A percentile compares a stretch with the other conserved stretches of the same genome.
Evolutionary conservation across 495 filamentous ascomycete genomes (phyloP).

Genomic region (Poronia punctata): DNA sequence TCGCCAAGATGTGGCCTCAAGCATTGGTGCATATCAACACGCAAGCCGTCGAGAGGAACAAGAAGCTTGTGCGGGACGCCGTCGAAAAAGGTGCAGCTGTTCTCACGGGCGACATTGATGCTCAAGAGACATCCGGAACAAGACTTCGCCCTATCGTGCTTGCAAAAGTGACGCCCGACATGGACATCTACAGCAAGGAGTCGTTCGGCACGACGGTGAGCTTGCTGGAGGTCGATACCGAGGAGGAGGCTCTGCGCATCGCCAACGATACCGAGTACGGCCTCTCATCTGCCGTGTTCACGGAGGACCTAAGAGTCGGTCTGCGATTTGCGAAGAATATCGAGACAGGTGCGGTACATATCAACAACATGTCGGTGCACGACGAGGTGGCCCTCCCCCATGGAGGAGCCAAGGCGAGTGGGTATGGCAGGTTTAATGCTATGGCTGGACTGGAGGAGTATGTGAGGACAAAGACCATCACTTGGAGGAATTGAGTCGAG

Average conservation of each 20-base stretch:
- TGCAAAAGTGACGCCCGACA: conserved; percentile 61
- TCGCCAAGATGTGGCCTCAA: conserved; percentile 43
- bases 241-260: conserved; percentile 65
- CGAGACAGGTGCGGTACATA: conserved; percentile 80
- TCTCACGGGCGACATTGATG: conserved; percentile 48
- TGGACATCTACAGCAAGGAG: conserved; percentile 78
- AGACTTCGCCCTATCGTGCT: conserved; percentile 69
- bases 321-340: conserved; percentile 69
- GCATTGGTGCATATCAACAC: conserved; percentile 56
- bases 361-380: conserved; percentile 79
- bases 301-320: conserved; percentile 65
- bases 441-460: conserved; percentile 59
- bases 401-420: conserved; percentile 80
- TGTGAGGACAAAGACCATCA: conserved; percentile 77
- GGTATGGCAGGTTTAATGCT: conserved; percentile 62
- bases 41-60: conserved; percentile 58
- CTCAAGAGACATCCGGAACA: conserved; percentile 40
- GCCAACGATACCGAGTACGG: conserved; percentile 83
- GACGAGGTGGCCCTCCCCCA: conserved; percentile 76
- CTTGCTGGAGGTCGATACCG: conserved; percentile 46
- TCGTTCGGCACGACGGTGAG: conserved; percentile 75
- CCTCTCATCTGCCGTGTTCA: conserved; percentile 81
- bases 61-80: conserved; percentile 58
- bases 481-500: conserved; percentile 45
- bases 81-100: conserved; percentile 61